A percentile compares a stretch with the other conserved stretches of the same genome.
phyloP scores from a whole-genome alignment of 1,284 basidiomycete species.

The Ustilago loliicola region DNA sequence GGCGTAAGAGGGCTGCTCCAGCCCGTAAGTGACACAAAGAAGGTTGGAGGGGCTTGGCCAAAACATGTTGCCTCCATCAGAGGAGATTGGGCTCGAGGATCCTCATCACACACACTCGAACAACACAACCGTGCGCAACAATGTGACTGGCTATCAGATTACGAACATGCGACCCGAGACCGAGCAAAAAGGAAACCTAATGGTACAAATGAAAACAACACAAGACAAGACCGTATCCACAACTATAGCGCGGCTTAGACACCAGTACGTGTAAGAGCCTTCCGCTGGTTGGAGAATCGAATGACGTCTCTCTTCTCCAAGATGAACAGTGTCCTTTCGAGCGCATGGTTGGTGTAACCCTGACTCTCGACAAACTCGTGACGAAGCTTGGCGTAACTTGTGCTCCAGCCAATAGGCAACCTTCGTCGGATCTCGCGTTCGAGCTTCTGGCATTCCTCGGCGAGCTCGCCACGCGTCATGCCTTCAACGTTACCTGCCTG shows the following conservation, averaged over 20 bases:
- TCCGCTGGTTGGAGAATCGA: conserved; percentile 78
- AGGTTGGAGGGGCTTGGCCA: too few species aligned
- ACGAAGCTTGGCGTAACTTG: conserved; percentile 92
- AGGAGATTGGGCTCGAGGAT: too few species aligned
- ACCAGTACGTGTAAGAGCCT: conserved; percentile 67
- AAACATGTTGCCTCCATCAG: too few species aligned
- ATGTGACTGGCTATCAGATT: neutral
- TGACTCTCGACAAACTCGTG: conserved; percentile 94
- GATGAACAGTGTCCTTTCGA: conserved; percentile 91
- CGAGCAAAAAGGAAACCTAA: conserved; percentile 5
- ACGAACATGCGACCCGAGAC: conserved; percentile 5
- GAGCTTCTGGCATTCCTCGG: conserved; percentile 92
- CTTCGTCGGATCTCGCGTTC: conserved; percentile 90
- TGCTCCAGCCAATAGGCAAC: conserved; percentile 95
- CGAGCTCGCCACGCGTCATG: conserved; percentile 89
- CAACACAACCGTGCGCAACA: neutral
- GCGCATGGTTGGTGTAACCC: conserved; percentile 79
- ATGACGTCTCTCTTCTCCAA: conserved; percentile 96
- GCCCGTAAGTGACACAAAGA: neutral
- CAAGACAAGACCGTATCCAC: neutral
- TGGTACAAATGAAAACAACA: conserved; percentile 10
- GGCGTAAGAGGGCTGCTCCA: neutral
- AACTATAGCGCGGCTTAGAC: too few species aligned
- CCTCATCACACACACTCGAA: neutral
- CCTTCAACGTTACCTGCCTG: conserved; percentile 93